Evolutionary conservation across 177 flowering plant species (phyloP), one percentile per base, ranked within the genome.

Genomic region (Vitis hybrid): DNA sequence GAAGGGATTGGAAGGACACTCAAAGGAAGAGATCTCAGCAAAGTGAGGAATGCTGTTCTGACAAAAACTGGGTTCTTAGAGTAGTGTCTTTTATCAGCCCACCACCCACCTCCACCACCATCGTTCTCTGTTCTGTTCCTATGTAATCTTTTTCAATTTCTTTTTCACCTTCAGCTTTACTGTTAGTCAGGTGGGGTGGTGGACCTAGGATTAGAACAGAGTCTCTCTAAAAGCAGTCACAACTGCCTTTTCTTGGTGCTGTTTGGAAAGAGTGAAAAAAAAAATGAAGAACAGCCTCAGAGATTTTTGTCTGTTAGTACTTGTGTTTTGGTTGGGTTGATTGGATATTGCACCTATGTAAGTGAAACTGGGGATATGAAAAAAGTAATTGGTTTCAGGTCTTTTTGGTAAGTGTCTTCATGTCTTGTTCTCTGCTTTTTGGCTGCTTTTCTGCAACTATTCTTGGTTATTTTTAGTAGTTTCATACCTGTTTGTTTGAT

Each of bases 21-120:
- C 65, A 88, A 88, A 75, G 92, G 92, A 2, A 86, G 92, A 81
- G 92, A 88, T 71, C 89, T 88, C 33, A 83, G 88, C 72, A 82
- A 77, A 71, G 78, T 88, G 47, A 88, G 92, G 62, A 83, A 86
- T 79, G 86, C 88, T 22, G 73, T 88, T 73, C 70, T 88, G 64
- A 78, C 85, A 3, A 86, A 85, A 74, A 88, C 92, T 44, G 92
- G 92, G 58, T 88, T 86, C 70, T 61, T 86, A 17, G 92, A 88
- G 77, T 80, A 71, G 72, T 57, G 11, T 17, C 17, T n/a, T 31
- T 18, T 18, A 5, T 59, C 20, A 17, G 2, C 31, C 18, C 64
- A 52, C 44, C 33, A 38, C 65, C 64, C 13, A 11, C 50, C 53
- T 38, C 20, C 60, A 58, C 17, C 72, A 61, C 22, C 60, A 53